Percentiles rank a stretch among this genome's conserved stretches.
Conservation (phyloP, 1,284 basidiomycete genomes). For the Ceraceosorus bombacis region DNA sequence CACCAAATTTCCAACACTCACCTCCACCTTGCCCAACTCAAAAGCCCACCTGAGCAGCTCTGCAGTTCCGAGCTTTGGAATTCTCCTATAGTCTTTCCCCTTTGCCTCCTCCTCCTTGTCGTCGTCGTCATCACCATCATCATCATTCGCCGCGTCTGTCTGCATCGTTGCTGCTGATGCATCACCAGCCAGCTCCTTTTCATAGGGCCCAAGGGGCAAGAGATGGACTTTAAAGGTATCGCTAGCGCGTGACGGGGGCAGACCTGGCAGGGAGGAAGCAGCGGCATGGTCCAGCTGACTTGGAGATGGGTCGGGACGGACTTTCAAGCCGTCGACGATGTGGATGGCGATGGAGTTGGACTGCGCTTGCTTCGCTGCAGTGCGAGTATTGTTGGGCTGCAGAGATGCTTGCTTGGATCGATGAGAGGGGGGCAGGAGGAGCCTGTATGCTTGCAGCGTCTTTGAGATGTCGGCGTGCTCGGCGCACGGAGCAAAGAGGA, state of each 20-base stretch:
- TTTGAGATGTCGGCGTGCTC: conserved; percentile 33
- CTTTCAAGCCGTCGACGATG: conserved; percentile 1
- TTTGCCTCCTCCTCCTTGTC: conserved; percentile 3
- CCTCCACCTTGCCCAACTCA: conserved; percentile 37
- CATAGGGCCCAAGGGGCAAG: conserved; percentile 37
- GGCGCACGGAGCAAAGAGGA: conserved; percentile 40
- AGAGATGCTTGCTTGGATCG: conserved; percentile 16
- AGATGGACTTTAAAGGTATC: conserved; percentile 24
- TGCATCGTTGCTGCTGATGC: neutral
- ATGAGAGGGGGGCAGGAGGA: conserved; percentile 27
- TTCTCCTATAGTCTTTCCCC: conserved; percentile 5
- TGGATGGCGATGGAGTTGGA: neutral
- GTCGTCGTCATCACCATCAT: too few relatives aligned
- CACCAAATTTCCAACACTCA: conserved; percentile 6
- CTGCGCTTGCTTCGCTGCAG: conserved; percentile 9
- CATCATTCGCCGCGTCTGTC: too few relatives aligned
- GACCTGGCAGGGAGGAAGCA: conserved; percentile 17
- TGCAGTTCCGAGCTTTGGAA: conserved; percentile 31
- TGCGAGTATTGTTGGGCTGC: neutral
- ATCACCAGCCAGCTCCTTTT: conserved; percentile 8
- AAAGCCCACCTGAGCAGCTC: conserved; percentile 45
- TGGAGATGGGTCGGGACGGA: neutral
- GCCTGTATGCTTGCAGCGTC: conserved; percentile 34
- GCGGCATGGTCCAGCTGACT: neutral
- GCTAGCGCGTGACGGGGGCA: conserved; percentile 28